Base-by-base conservation (phyloP, 371 early-diverging fungal species). In the Apophysomyces elegans region DNA sequence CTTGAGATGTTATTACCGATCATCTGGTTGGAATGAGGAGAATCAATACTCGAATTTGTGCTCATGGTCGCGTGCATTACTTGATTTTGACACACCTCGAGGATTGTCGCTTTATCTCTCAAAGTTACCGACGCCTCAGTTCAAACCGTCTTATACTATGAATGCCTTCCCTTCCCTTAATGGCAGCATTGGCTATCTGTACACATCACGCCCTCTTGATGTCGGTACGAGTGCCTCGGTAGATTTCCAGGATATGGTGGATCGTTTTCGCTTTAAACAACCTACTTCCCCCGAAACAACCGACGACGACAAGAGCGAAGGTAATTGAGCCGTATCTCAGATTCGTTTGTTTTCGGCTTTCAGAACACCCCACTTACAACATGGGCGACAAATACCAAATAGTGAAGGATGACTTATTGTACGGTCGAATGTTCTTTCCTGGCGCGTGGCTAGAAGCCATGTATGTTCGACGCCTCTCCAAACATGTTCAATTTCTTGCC, bases 161-260 rank as follows among this genome's bases (percentile, higher is more conserved):
- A 80, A 86, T 70, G 85, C 91, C 67, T 67, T 90, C 32, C 88
- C 88, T 16, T 68, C 86, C 44, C 71, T 88, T 8, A 89, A 89
- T 47, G 90, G 93, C 5, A 93, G 93, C 12, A 75, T 92, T 7
- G 95, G 94, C 4, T 95, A 93, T 58, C 74, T 96, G 7, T 93
- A 88, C 66, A 90, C 95, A 3, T 93, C 94, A 1, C 74, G 80
- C 32, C 85, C 88, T 1, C 74, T 95, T 41, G 76, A 83, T 58
- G 76, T 89, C 58, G 85, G 81, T n/a, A 84, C 83, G n/a, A 85
- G 85, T 59, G 81, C 83, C 4, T 84, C 84, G 12, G 85, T 88
- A 6, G 76, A 84, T 43, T 85, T 86, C 58, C 78, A 85, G 57
- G 85, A 88, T 39, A 63, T 86, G 67, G 78, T 87, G 7, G 87